phyloP scores from a whole-genome alignment of 176 grass and related monocot species.

The Bothriochloa decipiens region DNA sequence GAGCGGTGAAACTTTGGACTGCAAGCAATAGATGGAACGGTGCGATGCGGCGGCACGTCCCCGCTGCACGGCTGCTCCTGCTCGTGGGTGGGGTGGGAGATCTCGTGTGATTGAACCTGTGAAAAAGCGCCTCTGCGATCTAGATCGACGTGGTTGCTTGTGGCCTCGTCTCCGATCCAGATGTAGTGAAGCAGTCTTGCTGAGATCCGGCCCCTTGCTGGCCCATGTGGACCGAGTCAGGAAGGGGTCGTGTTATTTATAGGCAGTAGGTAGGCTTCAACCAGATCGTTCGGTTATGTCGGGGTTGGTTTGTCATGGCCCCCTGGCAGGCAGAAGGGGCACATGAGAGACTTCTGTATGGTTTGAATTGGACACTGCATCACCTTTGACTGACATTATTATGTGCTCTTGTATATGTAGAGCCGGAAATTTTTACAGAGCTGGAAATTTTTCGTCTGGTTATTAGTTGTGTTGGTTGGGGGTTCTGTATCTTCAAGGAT shows the following conservation, averaged over 20 bases:
- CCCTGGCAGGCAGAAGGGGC: background rate
- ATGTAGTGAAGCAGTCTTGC: background rate
- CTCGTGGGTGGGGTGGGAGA: background rate
- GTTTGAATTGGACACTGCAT: background rate
- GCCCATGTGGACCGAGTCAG: background rate
- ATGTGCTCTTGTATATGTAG: background rate
- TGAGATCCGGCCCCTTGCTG: constrained; percentile 16
- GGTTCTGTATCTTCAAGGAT: background rate
- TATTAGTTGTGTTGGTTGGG: background rate
- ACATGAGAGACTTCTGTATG: background rate
- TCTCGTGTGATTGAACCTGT: constrained; percentile 2
- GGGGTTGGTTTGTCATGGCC: background rate
- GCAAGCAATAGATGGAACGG: background rate
- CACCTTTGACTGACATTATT: background rate
- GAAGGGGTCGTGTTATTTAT: background rate
- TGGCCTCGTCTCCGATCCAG: constrained; percentile 25
- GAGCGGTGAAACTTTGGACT: background rate
- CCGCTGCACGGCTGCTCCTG: background rate
- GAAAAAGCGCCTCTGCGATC: background rate
- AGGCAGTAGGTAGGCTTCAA: background rate
- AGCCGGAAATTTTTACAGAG: background rate
- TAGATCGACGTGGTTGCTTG: constrained; percentile 29
- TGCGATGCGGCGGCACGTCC: constrained; percentile 29
- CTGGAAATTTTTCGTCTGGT: background rate
- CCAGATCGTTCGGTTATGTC: background rate